Evolutionary conservation across 2,329 filamentous ascomycete genomes (phyloP), one percentile per base, ranked within the genome.

Genomic region (Colletotrichum melonis): DNA sequence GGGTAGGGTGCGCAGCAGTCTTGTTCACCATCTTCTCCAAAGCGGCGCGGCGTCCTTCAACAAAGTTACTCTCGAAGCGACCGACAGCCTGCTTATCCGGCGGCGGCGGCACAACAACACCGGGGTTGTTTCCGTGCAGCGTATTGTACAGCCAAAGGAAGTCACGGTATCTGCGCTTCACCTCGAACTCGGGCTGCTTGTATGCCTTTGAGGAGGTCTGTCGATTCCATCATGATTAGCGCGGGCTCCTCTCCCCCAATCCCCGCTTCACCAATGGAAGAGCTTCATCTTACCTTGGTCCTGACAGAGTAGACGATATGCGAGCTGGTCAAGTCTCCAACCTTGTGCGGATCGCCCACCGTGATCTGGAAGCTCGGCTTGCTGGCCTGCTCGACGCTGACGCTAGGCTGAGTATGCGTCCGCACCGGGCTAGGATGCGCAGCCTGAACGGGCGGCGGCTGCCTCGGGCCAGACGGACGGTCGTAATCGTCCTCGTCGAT

Each of bases 21-120:
- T 98, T 98, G 89, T 98, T 98, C 67, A 98, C 87, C 97, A 99
- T 99, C 81, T 97, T 94, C 84, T 99, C 97, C 72, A 99, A 86
- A 16, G 97, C 97, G 74, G 95, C 94, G 77, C 97, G 91, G 78
- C 97, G 89, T 56, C 94, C 95, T 83, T 99, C 97, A 75, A 99
- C 95, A 83, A 99, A 99, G 82, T 98, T 97, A 77, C 91, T 94
- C 83, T 99, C 96, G 80, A 99, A 99, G 52, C 97, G 92, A 74
- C 96, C 96, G 69, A 99, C 94, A 8, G 96, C 95, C 85, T 99
- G 97, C 86, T 99, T 99, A 85, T 99, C 97, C 1, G 97, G 97
- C 0, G 97, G 97, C 8, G 97, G 96, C 0, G 97, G 97, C 14
- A 99, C 94, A 35, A 99, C 95, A 49, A 98, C 92, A 70, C 97